phyloP scores from a whole-genome alignment of 1,284 basidiomycete genomes.

The Vanrija sp. region DNA sequence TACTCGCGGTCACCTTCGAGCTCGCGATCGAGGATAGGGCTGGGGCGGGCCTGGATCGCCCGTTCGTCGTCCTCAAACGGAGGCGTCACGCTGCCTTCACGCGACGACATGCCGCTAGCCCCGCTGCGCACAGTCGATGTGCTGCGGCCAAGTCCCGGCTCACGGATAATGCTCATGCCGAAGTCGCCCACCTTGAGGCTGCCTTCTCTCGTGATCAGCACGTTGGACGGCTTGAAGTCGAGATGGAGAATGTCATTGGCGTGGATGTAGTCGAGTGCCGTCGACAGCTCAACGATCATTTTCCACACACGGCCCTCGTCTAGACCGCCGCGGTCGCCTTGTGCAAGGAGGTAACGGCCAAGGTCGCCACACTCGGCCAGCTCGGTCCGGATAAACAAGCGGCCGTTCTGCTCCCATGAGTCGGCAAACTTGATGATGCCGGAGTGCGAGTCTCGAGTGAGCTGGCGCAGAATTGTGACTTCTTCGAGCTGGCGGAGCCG shows the following conservation, averaged over 20 bases:
- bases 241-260: conserved; percentile 81
- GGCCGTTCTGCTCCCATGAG: conserved; percentile 90
- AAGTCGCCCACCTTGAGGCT: conserved; percentile 96
- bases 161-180: conserved; percentile 72
- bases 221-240: conserved; percentile 94
- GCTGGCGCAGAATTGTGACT: conserved; percentile 79
- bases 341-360: conserved; percentile 79
- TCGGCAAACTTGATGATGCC: conserved; percentile 84
- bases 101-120: not conserved
- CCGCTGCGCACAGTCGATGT: not conserved
- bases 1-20: conserved; percentile 92
- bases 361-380: conserved; percentile 89
- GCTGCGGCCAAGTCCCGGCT: not conserved
- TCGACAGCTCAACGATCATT: conserved; percentile 72
- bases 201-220: conserved; percentile 82
- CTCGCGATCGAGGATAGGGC: conserved; percentile 50
- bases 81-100: conserved; percentile 1
- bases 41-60: conserved; percentile 14
- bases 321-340: conserved; percentile 73
- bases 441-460: conserved; percentile 59
- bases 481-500: conserved; percentile 88
- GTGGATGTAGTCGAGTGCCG: conserved; percentile 86
- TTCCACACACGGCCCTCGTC: conserved; percentile 98
- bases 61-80: conserved; percentile 5
- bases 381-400: conserved; percentile 85